phyloP scores from a whole-genome alignment of 2,329 filamentous ascomycete species.

The Clarireedia paspali region DNA sequence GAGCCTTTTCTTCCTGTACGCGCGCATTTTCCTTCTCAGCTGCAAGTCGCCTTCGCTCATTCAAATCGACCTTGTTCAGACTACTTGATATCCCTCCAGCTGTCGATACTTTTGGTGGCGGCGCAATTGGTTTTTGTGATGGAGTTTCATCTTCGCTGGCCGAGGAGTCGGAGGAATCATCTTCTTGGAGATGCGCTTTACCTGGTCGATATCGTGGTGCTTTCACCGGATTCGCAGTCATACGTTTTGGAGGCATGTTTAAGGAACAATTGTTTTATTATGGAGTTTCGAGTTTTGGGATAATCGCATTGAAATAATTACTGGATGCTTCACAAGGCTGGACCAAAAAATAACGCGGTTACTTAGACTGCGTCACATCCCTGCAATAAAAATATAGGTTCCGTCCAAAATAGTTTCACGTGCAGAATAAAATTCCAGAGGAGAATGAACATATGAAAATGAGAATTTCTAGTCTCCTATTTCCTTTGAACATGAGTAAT shows the following conservation, averaged over 20 bases:
- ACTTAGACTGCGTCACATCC: not conserved
- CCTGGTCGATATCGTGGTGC: constrained; percentile 80
- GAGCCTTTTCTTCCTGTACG: constrained; percentile 37
- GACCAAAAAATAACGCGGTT: constrained; percentile 2
- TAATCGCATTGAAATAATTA: not conserved
- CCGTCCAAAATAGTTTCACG: too few species aligned
- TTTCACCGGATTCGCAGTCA: constrained; percentile 84
- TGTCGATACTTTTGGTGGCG: constrained; percentile 49
- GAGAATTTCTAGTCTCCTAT: too few species aligned
- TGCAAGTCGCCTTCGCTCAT: constrained; percentile 38
- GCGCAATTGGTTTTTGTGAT: constrained; percentile 34
- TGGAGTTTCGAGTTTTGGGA: too few species aligned
- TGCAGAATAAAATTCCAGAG: too few species aligned
- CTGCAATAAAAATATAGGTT: not conserved
- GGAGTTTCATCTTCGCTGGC: constrained; percentile 37
- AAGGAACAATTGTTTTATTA: not conserved
- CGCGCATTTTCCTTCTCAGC: constrained; percentile 41
- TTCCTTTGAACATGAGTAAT: too few species aligned
- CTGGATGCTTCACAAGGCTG: constrained; percentile 17
- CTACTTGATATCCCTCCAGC: constrained; percentile 49
- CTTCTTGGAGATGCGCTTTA: constrained; percentile 52
- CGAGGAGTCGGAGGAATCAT: constrained; percentile 45
- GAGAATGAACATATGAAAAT: too few species aligned
- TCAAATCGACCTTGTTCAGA: constrained; percentile 45
- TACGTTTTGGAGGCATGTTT: constrained; percentile 65